Conservation (phyloP, 305 asterid species). For the Withania somnifera region DNA sequence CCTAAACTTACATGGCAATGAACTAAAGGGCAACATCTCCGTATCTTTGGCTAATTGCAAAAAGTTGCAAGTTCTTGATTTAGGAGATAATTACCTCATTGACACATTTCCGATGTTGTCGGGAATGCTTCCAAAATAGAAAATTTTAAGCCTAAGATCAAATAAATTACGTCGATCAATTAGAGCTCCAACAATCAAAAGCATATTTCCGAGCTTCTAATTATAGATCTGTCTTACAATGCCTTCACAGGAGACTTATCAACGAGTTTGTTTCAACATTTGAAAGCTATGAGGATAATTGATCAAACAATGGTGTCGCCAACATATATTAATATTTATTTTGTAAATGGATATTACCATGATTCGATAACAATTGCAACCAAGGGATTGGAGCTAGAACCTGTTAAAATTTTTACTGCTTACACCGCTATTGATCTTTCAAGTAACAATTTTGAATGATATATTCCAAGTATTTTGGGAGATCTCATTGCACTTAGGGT, state of each 20-base stretch:
- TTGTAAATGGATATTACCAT: not conserved
- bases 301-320: not conserved
- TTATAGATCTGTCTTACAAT: not conserved
- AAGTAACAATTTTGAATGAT: not conserved
- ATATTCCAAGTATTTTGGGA: not conserved
- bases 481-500: not conserved
- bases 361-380: not conserved
- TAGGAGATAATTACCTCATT: not conserved
- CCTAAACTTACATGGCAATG: not conserved
- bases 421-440: not conserved
- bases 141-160: not conserved
- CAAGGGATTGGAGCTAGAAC: not conserved
- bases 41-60: not conserved
- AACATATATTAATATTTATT: not conserved
- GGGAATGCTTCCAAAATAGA: not conserved
- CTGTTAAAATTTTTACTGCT: not conserved
- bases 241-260: not conserved
- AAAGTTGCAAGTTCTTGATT: not conserved
- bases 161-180: not conserved
- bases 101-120: not conserved
- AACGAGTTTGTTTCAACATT: not conserved
- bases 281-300: not conserved
- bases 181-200: not conserved
- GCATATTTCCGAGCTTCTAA: not conserved
- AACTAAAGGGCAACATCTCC: not conserved